phyloP scores from a whole-genome alignment of 176 grass and related monocot species.

The Oryza meyeriana region DNA sequence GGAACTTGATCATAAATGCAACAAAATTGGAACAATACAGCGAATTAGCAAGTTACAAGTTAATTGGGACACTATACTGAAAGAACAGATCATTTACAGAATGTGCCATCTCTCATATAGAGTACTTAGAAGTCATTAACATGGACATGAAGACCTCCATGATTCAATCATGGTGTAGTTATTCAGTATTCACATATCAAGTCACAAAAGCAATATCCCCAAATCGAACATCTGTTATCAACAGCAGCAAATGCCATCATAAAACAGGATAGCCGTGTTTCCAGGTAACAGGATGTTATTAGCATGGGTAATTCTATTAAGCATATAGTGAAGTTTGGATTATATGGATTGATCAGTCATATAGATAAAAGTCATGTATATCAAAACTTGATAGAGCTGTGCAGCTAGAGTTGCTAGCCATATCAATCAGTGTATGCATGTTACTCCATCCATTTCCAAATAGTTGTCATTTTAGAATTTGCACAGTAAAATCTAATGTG shows the following conservation, averaged over 20 bases:
- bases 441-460: conserved; percentile 4
- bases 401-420: neutral
- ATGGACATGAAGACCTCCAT: neutral
- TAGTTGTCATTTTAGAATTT: neutral
- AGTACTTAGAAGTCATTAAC: conserved; percentile 7
- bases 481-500: neutral
- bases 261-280: neutral
- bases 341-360: neutral
- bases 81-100: neutral
- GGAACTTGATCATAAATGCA: neutral
- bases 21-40: neutral
- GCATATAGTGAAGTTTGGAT: conserved; percentile 5
- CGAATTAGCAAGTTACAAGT: conserved; percentile 1
- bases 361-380: neutral
- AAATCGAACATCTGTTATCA: neutral
- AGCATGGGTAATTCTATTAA: neutral
- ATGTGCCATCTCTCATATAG: neutral
- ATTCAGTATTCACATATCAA: neutral
- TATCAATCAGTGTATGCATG: neutral
- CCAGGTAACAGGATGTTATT: neutral
- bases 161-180: neutral
- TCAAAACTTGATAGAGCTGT: conserved; percentile 5
- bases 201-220: neutral
- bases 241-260: neutral
- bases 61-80: neutral